Conservation (phyloP, 495 filamentous ascomycete species). For the Cercophora newfieldiana region DNA sequence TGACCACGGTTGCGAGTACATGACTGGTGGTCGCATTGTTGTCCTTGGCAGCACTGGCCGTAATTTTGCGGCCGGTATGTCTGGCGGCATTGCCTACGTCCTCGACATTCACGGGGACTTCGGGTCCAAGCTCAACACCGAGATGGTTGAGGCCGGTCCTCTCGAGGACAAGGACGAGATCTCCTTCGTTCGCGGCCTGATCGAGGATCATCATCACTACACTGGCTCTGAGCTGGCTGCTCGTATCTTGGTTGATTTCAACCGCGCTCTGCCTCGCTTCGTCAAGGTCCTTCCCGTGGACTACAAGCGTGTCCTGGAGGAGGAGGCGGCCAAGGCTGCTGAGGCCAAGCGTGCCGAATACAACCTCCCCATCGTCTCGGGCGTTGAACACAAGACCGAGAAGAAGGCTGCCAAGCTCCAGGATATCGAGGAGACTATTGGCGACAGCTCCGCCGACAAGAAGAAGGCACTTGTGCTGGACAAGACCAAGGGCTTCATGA, state of each 20-base stretch:
- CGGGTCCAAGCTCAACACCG: conserved; percentile 90
- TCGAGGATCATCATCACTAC: conserved; percentile 99
- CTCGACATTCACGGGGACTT: conserved; percentile 93
- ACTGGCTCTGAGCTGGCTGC: conserved; percentile 97
- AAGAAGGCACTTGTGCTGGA: conserved; percentile 94
- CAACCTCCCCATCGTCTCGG: conserved; percentile 75
- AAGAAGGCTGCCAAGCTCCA: conserved; percentile 80
- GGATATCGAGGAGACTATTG: conserved; percentile 94
- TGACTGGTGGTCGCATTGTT: conserved; percentile 95
- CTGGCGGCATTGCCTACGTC: conserved; percentile 96
- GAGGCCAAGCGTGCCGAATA: conserved; percentile 81
- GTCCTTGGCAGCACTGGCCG: conserved; percentile 91
- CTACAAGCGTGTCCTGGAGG: conserved; percentile 91
- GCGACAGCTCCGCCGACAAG: conserved; percentile 84
- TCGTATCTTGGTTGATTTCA: conserved; percentile 95
- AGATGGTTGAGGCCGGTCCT: conserved; percentile 94
- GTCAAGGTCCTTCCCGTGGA: conserved; percentile 94
- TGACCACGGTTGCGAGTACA: conserved; percentile 99
- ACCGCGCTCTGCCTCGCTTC: conserved; percentile 85
- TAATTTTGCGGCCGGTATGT: conserved; percentile 99
- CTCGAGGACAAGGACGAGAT: conserved; percentile 91
- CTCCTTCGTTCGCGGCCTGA: conserved; percentile 87
- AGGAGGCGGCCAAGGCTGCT: conserved; percentile 82
- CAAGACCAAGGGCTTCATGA: conserved; percentile 99
- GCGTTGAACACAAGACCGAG: conserved; percentile 57